These are phyloP conservation scores for Carex myosuroides DNA, from an alignment of 176 grass and related monocot genomes.

Conservation along the genomic window DNA sequence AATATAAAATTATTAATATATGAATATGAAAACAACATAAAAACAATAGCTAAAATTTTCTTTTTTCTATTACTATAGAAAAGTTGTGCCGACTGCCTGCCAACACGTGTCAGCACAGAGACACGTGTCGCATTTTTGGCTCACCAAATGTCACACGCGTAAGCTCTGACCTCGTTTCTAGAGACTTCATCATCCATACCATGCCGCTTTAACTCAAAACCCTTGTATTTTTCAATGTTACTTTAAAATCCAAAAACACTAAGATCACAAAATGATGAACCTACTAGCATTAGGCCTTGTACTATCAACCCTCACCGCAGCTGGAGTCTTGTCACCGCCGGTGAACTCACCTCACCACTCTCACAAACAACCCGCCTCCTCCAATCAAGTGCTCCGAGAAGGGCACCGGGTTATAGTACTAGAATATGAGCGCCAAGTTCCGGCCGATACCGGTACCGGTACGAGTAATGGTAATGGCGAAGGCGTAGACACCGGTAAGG, in stretches of 20 bases:
- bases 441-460: neutral
- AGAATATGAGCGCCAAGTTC: conserved; percentile 68
- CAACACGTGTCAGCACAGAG: neutral
- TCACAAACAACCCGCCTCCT: neutral
- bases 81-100: neutral
- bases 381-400: conserved; percentile 42
- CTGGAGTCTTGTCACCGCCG: conserved; percentile 57
- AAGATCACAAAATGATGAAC: conserved; percentile 54
- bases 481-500: neutral
- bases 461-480: conserved; percentile 1
- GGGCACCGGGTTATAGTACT: conserved; percentile 66
- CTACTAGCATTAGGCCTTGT: conserved; percentile 51
- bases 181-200: neutral
- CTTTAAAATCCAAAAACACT: neutral
- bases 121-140: neutral
- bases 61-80: neutral
- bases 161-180: neutral
- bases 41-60: neutral
- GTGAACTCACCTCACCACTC: neutral
- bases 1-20: no score
- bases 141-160: neutral
- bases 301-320: conserved; percentile 47
- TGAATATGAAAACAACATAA: no score
- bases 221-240: neutral
- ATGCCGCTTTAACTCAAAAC: neutral